Conservation (phyloP, 23 red algal species). For the Gracilariopsis chorda region DNA sequence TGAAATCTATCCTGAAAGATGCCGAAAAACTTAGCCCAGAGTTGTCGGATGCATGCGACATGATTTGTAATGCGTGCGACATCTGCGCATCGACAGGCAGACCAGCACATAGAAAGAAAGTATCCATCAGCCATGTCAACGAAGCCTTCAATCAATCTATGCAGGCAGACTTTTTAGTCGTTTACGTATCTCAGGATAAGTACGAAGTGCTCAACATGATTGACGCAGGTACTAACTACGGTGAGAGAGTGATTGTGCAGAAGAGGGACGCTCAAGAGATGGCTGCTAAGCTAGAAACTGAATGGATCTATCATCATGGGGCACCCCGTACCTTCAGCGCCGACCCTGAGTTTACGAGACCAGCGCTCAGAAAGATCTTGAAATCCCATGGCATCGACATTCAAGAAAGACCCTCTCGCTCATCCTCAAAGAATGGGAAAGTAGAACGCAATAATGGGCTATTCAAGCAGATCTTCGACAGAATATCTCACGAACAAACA, state of each 20-base stretch:
- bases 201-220: constrained; percentile 19
- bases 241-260: constrained; percentile 14
- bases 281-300: neutral
- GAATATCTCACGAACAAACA: neutral
- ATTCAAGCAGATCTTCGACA: neutral
- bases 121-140: constrained; percentile 38
- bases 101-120: neutral
- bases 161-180: neutral
- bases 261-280: neutral
- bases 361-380: neutral
- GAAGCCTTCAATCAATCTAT: constrained; percentile 14
- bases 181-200: constrained; percentile 13
- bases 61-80: neutral
- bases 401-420: neutral
- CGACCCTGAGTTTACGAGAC: constrained; percentile 27
- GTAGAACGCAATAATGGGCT: constrained; percentile 16
- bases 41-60: neutral
- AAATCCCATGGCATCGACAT: neutral
- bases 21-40: neutral
- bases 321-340: constrained; percentile 9
- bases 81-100: neutral
- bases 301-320: constrained; percentile 35
- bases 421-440: neutral
- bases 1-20: neutral
- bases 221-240: constrained; percentile 30